Conservation (phyloP, 2,329 filamentous ascomycete species). For the Ascochyta lentis region DNA sequence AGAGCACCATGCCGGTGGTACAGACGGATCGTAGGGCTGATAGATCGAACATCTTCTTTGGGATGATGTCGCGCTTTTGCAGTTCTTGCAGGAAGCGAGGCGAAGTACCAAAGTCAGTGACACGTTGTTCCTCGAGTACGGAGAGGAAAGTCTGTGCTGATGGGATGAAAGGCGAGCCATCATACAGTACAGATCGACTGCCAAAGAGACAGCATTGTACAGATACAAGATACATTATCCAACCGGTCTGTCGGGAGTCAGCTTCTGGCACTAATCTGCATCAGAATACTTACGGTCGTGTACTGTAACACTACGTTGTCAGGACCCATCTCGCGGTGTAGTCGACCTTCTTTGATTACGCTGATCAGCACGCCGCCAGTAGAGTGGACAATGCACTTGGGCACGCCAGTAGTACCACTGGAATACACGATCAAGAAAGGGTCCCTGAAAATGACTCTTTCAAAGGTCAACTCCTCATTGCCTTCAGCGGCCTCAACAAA, state of each 20-base stretch:
- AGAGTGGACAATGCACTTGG: conserved; percentile 86
- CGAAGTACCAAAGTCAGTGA: conserved; percentile 76
- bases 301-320: conserved; percentile 62
- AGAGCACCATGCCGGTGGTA: conserved; percentile 82
- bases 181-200: conserved; percentile 73
- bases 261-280: background rate
- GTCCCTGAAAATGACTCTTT: conserved; percentile 71
- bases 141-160: conserved; percentile 68
- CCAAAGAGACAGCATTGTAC: conserved; percentile 67
- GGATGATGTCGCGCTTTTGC: conserved; percentile 67
- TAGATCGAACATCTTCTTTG: conserved; percentile 68
- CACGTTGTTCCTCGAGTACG: conserved; percentile 67
- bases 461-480: conserved; percentile 58
- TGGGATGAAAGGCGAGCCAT: conserved; percentile 80
- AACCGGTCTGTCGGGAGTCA: conserved; percentile 50
- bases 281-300: conserved; percentile 53
- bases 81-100: conserved; percentile 80
- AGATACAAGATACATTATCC: conserved; percentile 84
- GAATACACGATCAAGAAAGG: conserved; percentile 80
- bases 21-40: conserved; percentile 66
- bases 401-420: conserved; percentile 80
- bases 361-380: conserved; percentile 70
- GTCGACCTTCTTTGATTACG: conserved; percentile 64
- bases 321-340: conserved; percentile 58
- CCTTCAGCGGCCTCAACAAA: conserved; percentile 52